These are phyloP conservation scores for Globisporangium acanthophoron DNA, from an alignment of 352 stramenopile species.

Conservation along the genomic window DNA sequence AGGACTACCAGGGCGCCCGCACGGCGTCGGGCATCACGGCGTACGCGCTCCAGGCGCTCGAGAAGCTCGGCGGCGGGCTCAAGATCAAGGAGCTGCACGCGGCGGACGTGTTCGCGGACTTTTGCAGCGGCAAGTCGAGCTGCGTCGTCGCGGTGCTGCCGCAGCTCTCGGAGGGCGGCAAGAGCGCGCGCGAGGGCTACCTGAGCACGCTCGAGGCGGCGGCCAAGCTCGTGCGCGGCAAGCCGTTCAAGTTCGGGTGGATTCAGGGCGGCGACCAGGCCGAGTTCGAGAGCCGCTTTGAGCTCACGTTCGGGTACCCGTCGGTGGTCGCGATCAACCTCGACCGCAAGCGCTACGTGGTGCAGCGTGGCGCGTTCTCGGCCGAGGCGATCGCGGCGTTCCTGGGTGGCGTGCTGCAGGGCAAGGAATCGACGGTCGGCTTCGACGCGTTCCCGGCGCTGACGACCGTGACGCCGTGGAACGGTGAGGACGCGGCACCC, in stretches of 20 bases:
- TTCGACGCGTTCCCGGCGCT: conserved; percentile 62
- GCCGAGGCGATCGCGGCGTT: conserved; percentile 66
- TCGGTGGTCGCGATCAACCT: conserved; percentile 87
- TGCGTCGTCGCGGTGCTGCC: conserved; percentile 88
- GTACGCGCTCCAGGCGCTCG: conserved; percentile 69
- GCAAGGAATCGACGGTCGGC: conserved; percentile 52
- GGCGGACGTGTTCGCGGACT: conserved; percentile 55
- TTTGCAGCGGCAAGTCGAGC: conserved; percentile 85
- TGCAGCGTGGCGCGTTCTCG: conserved; percentile 74
- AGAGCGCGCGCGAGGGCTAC: conserved; percentile 78
- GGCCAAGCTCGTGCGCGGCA: conserved; percentile 83
- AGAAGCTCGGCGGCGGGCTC: conserved; percentile 62
- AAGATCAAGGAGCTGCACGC: conserved; percentile 82
- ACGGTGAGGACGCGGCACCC: conserved; percentile 68
- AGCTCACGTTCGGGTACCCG: conserved; percentile 90
- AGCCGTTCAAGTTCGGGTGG: conserved; percentile 91
- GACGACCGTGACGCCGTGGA: conserved; percentile 63
- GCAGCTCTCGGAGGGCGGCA: conserved; percentile 87
- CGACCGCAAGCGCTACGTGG: conserved; percentile 78
- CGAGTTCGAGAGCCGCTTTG: conserved; percentile 78
- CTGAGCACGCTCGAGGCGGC: conserved; percentile 74
- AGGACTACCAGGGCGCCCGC: conserved; percentile 87
- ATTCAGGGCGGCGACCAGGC: conserved; percentile 85
- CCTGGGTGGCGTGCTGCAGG: conserved; percentile 65
- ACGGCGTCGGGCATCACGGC: conserved; percentile 77